phyloP scores from a whole-genome alignment of 176 grass and related monocot genomes.

The Aechmea fasciata region DNA sequence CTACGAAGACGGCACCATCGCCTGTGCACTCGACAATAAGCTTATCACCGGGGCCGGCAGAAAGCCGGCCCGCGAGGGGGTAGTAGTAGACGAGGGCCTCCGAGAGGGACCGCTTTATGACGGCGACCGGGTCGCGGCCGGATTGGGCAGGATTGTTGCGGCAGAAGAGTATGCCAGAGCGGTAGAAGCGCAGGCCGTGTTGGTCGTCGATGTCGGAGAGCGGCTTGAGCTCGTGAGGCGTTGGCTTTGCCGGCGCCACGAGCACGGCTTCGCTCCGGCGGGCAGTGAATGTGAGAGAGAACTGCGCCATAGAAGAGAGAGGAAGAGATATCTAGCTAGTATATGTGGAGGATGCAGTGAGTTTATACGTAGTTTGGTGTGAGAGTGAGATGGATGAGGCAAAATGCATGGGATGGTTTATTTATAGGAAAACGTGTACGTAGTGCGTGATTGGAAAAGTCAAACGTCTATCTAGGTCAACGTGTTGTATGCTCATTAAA shows the following conservation, averaged over 20 bases:
- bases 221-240: conserved; percentile 13
- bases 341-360: no score
- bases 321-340: no score
- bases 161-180: background rate
- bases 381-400: no score
- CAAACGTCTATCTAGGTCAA: no score
- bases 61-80: conserved; percentile 7
- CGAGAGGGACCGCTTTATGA: conserved; percentile 1
- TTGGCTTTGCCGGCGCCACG: background rate
- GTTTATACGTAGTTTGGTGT: no score
- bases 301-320: background rate
- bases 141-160: background rate
- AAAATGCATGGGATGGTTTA: no score
- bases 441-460: no score
- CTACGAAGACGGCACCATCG: conserved; percentile 19
- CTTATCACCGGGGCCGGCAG: background rate
- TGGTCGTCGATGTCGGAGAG: conserved; percentile 18
- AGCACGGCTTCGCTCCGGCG: background rate
- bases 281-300: background rate
- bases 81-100: conserved; percentile 12
- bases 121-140: background rate
- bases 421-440: no score
- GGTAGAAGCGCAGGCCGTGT: conserved; percentile 1
- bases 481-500: no score
- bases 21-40: conserved; percentile 11